These are phyloP conservation scores for Basipetospora chlamydospora DNA, from an alignment of 2,329 filamentous ascomycete genomes.

Conservation along the genomic window DNA sequence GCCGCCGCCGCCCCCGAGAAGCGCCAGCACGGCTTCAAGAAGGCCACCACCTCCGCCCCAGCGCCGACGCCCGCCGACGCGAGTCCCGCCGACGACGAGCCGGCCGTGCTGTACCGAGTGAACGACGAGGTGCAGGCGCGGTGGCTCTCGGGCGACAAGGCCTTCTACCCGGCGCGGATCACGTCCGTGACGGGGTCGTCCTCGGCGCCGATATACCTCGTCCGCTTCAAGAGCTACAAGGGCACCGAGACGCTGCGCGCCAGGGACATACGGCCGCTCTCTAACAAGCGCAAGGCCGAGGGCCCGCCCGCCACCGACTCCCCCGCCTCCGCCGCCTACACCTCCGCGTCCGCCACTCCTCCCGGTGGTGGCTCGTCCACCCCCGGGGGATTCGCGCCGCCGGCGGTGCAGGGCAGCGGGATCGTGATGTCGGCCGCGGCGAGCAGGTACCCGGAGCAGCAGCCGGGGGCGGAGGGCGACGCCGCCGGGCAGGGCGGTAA, in stretches of 20 bases:
- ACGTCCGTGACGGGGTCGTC: constrained; percentile 86
- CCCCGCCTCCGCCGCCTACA: constrained; percentile 23
- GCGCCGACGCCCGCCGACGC: constrained; percentile 15
- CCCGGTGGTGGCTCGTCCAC: constrained; percentile 23
- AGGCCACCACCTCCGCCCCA: constrained; percentile 17
- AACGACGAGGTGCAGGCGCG: constrained; percentile 85
- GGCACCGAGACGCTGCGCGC: constrained; percentile 69
- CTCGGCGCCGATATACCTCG: constrained; percentile 81
- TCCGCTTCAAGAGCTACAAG: constrained; percentile 88
- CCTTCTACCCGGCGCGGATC: constrained; percentile 84
- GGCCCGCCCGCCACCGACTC: constrained; percentile 41
- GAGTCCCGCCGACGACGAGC: constrained; percentile 39
- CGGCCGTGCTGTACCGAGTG: constrained; percentile 54
- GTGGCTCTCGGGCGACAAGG: constrained; percentile 79
- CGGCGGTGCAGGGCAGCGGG: too few species aligned
- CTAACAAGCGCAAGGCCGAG: constrained; percentile 78
- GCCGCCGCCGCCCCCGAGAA: constrained; percentile 1
- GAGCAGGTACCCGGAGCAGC: constrained; percentile 39
- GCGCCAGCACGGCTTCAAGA: constrained; percentile 57
- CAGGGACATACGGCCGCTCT: constrained; percentile 70
- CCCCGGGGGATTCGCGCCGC: constrained; percentile 28
- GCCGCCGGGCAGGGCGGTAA: constrained; percentile 50
- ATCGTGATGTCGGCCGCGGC: constrained; percentile 42
- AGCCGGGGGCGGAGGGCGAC: constrained; percentile 40
- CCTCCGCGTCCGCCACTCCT: constrained; percentile 15